These are phyloP conservation scores for Fusarium sarcochroum DNA, from an alignment of 2,329 filamentous ascomycete genomes.

Conservation along the genomic window DNA sequence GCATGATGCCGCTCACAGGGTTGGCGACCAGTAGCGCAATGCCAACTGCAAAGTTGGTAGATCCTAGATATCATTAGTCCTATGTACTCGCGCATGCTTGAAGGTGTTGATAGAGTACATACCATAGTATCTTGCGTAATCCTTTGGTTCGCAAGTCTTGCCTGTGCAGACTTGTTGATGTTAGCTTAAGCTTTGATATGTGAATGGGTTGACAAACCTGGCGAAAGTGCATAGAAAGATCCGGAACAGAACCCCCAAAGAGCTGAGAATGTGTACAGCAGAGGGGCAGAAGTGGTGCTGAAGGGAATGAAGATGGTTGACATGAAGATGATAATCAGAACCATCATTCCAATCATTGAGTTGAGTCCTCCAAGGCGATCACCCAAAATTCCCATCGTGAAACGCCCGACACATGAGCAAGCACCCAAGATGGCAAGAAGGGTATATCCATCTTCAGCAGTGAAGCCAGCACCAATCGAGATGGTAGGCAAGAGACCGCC, in stretches of 20 bases:
- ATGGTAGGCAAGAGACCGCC: constrained; percentile 61
- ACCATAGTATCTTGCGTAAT: constrained; percentile 60
- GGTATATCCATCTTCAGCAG: constrained; percentile 56
- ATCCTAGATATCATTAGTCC: constrained; percentile 52
- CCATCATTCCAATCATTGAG: constrained; percentile 29
- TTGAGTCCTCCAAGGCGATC: constrained; percentile 61
- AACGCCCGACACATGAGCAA: constrained; percentile 57
- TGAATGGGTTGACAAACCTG: not conserved
- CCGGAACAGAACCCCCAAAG: constrained; percentile 64
- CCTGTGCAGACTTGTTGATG: constrained; percentile 55
- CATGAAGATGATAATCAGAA: constrained; percentile 56
- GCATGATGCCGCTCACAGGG: constrained; percentile 60
- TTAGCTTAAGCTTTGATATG: too few species aligned
- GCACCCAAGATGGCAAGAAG: constrained; percentile 60
- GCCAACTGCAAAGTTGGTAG: constrained; percentile 59
- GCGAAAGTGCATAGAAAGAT: constrained; percentile 58
- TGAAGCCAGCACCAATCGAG: constrained; percentile 49
- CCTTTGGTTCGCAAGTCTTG: constrained; percentile 58
- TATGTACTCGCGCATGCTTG: constrained; percentile 24
- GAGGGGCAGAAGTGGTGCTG: constrained; percentile 53
- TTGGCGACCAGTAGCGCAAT: constrained; percentile 60
- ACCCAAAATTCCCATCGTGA: constrained; percentile 57
- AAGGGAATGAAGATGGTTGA: constrained; percentile 59
- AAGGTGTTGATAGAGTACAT: not conserved
- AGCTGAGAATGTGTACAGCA: constrained; percentile 59